phyloP scores from a whole-genome alignment of 2,329 filamentous ascomycete genomes.

The Fusarium citri region DNA sequence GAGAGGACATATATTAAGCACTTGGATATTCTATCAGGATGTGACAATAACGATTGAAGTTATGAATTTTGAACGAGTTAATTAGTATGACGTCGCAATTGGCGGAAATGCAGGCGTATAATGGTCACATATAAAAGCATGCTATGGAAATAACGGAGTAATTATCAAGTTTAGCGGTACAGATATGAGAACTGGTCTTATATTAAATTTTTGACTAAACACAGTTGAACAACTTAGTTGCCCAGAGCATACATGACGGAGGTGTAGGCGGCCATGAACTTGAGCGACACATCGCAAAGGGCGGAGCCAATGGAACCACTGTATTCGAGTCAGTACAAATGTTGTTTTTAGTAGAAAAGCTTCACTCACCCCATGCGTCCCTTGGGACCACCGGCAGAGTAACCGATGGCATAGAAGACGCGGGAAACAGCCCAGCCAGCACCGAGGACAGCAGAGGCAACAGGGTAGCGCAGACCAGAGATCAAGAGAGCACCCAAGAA shows the following conservation, averaged over 20 bases:
- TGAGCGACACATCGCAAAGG: slow-evolving; percentile 55
- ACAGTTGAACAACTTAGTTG: slow-evolving; percentile 35
- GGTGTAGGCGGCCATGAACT: slow-evolving; percentile 58
- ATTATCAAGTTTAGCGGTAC: slow-evolving; percentile 19
- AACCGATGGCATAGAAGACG: slow-evolving; percentile 67
- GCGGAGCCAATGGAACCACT: slow-evolving; percentile 53
- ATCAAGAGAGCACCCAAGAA: slow-evolving; percentile 66
- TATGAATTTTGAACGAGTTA: slow-evolving; percentile 23
- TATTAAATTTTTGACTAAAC: neutral
- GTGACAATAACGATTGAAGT: slow-evolving; percentile 29
- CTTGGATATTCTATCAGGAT: slow-evolving; percentile 14
- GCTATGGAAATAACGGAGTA: slow-evolving; percentile 24
- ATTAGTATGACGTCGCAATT: slow-evolving; percentile 13
- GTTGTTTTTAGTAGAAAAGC: neutral
- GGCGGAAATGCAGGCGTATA: slow-evolving; percentile 30
- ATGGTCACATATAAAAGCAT: slow-evolving; percentile 28
- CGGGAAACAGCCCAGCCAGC: slow-evolving; percentile 65
- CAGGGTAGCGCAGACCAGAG: slow-evolving; percentile 66
- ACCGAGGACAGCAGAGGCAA: slow-evolving; percentile 61
- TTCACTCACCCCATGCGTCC: slow-evolving; percentile 56
- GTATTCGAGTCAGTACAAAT: slow-evolving; percentile 29
- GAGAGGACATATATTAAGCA: neutral
- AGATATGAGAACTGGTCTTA: slow-evolving; percentile 22
- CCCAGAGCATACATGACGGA: slow-evolving; percentile 53
- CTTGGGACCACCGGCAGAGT: slow-evolving; percentile 60